Base-by-base conservation (phyloP, 1,284 basidiomycete species). In the Neolentinus lepideus region DNA sequence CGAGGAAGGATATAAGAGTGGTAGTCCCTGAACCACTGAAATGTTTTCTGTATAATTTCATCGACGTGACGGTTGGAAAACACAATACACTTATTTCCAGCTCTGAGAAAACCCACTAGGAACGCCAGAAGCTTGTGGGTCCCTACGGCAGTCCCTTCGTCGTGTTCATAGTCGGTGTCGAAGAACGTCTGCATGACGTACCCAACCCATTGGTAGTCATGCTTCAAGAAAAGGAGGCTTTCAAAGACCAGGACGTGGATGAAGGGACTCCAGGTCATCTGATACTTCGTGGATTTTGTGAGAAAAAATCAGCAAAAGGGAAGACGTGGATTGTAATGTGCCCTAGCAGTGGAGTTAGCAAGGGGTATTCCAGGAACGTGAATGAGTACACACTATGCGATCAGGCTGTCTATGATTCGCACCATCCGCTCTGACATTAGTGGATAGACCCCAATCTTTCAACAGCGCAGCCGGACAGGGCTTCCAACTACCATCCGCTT, bases 241-340 rank as follows among this genome's bases (percentile, higher is more conserved):
- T 43, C 38, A 46, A 58, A 63, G 1, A 67, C 46, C 9, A 67
- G 54, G 19, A 71, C 55, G 45, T 63, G 64, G 36, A 71, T 59
- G 54, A 71, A 65, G n/a, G 1, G 70, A 72, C 55, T 72, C 70
- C 10, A 72, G 54, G 52, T 72, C 70, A 53, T 73, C 71, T 25
- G 64, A 60, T 3, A 69, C 47, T 0, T 53, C 56, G 47, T 71
- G 66, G 0, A 50, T 12, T 21, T 62, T 61, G 1, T 21, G 9
- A 4, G 58, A 53, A 8, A 62, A 16, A 8, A 25, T 1, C 1
- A 68, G 57, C 12, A 66, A 56, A 1, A 52, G n/a, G 1, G 59
- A 59, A 12, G 71, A 71, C 58, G 71, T 68, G 52, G 67, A 73
- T 21, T 64, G 63, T 69, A 68, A 70, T 12, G 71, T 72, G 2